These are phyloP conservation scores for Medicago arabica DNA, from an alignment of 306 rosid species.

Conservation along the genomic window DNA sequence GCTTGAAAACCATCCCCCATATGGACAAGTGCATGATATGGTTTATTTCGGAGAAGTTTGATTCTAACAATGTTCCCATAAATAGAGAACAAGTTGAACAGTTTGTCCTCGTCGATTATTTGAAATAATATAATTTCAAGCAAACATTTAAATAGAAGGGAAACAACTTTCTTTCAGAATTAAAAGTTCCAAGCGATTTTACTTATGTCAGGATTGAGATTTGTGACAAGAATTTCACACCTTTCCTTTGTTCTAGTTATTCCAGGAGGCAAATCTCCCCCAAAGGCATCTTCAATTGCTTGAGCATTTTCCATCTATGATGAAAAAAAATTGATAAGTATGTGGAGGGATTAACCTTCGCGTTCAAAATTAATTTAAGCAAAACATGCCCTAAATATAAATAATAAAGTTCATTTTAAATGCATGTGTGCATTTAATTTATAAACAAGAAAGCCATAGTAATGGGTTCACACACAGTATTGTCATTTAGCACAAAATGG, in stretches of 20 bases:
- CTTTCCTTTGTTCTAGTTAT: constrained; percentile 95
- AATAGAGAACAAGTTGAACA: constrained; percentile 93
- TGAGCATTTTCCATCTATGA: constrained; percentile 83
- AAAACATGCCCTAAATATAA: no score
- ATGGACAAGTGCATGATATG: constrained; percentile 96
- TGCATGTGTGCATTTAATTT: constrained; percentile 3
- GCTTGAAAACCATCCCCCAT: constrained; percentile 99
- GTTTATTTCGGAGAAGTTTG: constrained; percentile 92
- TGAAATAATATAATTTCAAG: constrained; percentile 53
- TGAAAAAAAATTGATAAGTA: constrained; percentile 22
- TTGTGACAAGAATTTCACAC: constrained; percentile 92
- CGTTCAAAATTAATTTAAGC: no score
- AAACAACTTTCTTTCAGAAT: background rate
- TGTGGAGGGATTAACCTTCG: no score
- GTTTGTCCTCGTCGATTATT: constrained; percentile 96
- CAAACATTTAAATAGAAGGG: background rate
- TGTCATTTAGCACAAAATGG: constrained; percentile 21
- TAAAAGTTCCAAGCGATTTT: constrained; percentile 20
- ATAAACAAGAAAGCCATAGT: background rate
- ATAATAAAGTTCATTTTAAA: background rate
- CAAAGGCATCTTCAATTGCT: constrained; percentile 91
- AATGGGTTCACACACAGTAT: constrained; percentile 1
- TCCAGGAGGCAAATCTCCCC: constrained; percentile 97
- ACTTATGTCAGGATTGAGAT: constrained; percentile 91
- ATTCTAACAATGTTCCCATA: constrained; percentile 96